These are phyloP conservation scores for Whalleya microplaca DNA, from an alignment of 2,329 filamentous ascomycete species.

Conservation along the genomic window DNA sequence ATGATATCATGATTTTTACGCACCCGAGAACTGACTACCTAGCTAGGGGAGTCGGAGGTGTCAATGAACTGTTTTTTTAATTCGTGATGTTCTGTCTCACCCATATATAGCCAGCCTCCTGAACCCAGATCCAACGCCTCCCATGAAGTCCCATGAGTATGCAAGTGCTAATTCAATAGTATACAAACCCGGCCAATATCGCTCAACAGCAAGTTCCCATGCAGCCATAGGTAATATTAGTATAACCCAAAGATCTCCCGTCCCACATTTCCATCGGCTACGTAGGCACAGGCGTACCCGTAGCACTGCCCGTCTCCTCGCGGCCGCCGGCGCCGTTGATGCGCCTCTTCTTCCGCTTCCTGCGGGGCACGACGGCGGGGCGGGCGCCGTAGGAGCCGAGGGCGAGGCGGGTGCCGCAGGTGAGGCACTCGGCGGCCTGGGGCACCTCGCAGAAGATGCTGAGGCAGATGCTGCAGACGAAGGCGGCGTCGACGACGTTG, in stretches of 20 bases:
- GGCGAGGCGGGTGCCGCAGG: constrained; percentile 79
- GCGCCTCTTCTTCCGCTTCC: constrained; percentile 75
- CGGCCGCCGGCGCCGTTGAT: constrained; percentile 52
- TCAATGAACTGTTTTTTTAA: constrained; percentile 3
- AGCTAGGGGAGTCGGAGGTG: not conserved
- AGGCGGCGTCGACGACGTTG: constrained; percentile 86
- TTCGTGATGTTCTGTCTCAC: constrained; percentile 3
- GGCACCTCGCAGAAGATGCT: constrained; percentile 83
- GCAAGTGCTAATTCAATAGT: constrained; percentile 10
- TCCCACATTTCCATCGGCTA: constrained; percentile 22
- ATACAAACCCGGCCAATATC: constrained; percentile 4
- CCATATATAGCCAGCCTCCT: not conserved
- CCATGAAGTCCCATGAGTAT: not conserved
- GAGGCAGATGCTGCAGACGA: constrained; percentile 93
- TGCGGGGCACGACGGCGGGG: constrained; percentile 74
- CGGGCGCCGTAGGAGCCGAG: constrained; percentile 76
- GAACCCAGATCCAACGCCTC: constrained; percentile 8
- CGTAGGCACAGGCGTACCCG: constrained; percentile 62
- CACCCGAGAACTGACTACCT: not conserved
- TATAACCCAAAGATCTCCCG: not conserved
- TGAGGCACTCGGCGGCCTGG: constrained; percentile 71
- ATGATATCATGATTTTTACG: not conserved
- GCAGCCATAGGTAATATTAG: not conserved
- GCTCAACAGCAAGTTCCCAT: not conserved
- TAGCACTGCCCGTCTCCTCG: constrained; percentile 63